Evolutionary conservation across 2,329 filamentous ascomycete genomes (phyloP).

Genomic region (Biscogniauxia mediterranea): DNA sequence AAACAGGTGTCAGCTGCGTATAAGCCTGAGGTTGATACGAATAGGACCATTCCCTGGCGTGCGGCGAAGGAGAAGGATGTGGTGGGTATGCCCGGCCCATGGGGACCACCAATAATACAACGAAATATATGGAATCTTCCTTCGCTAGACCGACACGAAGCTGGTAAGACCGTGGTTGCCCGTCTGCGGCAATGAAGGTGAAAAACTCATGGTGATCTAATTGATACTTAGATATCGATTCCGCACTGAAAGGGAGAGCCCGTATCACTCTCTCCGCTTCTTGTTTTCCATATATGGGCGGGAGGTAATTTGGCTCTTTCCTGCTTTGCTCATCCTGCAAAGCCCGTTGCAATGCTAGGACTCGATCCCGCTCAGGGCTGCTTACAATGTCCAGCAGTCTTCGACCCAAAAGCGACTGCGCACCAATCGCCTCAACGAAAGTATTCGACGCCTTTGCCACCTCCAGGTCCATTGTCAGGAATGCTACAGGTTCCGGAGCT

Average conservation of each 20-base stretch:
- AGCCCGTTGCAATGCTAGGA: conserved; percentile 48
- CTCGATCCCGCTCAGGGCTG: conserved; percentile 50
- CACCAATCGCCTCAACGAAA: conserved; percentile 56
- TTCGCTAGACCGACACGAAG: conserved; percentile 58
- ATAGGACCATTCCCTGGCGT: conserved; percentile 42
- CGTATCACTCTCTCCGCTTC: conserved; percentile 56
- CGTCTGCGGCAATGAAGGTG: conserved; percentile 51
- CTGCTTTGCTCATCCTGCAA: conserved; percentile 57
- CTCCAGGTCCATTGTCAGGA: conserved; percentile 57
- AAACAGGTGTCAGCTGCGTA: conserved; percentile 45
- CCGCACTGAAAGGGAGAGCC: conserved; percentile 50
- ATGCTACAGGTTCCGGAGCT: conserved; percentile 53
- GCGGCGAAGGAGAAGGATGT: conserved; percentile 46
- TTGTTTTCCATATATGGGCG: conserved; percentile 57
- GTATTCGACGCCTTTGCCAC: conserved; percentile 55
- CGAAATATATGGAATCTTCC: conserved; percentile 61
- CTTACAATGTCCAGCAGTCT: conserved; percentile 55
- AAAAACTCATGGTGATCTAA: conserved; percentile 55
- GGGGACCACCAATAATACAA: conserved; percentile 49
- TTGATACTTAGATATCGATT: conserved; percentile 51
- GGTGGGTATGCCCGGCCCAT: conserved; percentile 39
- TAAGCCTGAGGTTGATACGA: conserved; percentile 42
- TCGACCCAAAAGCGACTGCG: conserved; percentile 45
- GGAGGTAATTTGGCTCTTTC: conserved; percentile 61
- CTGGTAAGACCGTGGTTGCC: conserved; percentile 48